phyloP scores from a whole-genome alignment of 1,139 yeast species.

The Kurtzmaniella natalensis region DNA sequence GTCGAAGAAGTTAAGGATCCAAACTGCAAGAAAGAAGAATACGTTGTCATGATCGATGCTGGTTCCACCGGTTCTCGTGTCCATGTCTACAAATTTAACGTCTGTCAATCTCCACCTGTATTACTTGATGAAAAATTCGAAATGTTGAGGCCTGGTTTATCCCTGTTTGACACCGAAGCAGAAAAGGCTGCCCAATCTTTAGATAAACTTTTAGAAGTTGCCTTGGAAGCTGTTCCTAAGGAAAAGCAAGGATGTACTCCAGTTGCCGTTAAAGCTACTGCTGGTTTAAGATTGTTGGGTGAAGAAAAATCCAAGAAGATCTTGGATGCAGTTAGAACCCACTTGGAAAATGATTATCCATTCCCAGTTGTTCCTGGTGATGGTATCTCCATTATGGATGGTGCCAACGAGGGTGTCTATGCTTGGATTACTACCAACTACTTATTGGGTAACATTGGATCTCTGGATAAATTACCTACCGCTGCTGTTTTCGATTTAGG shows the following conservation, averaged over 20 bases:
- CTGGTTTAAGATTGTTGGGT: conserved; percentile 89
- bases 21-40: conserved; percentile 30
- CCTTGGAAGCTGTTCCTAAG: conserved; percentile 72
- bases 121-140: conserved; percentile 76
- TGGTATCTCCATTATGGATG: conserved; percentile 91
- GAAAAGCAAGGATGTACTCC: conserved; percentile 78
- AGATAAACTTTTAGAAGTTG: conserved; percentile 72
- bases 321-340: conserved; percentile 67
- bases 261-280: conserved; percentile 95
- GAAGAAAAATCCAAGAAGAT: conserved; percentile 65
- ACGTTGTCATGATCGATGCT: conserved; percentile 90
- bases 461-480: conserved; percentile 65
- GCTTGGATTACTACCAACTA: conserved; percentile 98
- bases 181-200: conserved; percentile 83
- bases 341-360: conserved; percentile 75
- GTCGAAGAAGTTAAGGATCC: conserved; percentile 7
- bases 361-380: conserved; percentile 84
- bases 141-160: conserved; percentile 90
- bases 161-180: conserved; percentile 77
- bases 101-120: conserved; percentile 77
- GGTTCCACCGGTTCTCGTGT: conserved; percentile 97
- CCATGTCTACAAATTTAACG: conserved; percentile 87
- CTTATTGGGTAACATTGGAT: conserved; percentile 86
- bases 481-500: conserved; percentile 98
- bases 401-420: conserved; percentile 96